Evolutionary conservation across 805 yeast genomes (phyloP).

Genomic region (Kazachstania martiniae): DNA sequence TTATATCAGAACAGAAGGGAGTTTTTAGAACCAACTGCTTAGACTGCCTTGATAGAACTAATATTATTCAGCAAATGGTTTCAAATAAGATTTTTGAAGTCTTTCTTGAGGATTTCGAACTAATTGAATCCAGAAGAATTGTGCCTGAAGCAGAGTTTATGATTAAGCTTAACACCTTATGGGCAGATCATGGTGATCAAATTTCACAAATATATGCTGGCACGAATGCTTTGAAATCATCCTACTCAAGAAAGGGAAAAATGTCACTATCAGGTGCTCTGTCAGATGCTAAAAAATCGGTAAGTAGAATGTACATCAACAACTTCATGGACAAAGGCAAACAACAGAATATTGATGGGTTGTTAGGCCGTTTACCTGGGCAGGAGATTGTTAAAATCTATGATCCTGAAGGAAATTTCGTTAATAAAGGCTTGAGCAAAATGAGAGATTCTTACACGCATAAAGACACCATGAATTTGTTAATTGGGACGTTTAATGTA

Average conservation of each 20-base stretch:
- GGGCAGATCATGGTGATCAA: constrained; percentile 99
- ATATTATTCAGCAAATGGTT: constrained; percentile 74
- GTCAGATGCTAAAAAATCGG: constrained; percentile 92
- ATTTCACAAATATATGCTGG: constrained; percentile 94
- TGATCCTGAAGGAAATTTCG: constrained; percentile 81
- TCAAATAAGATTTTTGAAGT: constrained; percentile 57
- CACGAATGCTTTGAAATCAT: constrained; percentile 91
- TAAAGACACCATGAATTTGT: constrained; percentile 46
- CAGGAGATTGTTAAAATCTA: constrained; percentile 61
- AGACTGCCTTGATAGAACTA: constrained; percentile 91
- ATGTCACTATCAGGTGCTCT: constrained; percentile 94
- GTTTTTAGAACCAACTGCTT: constrained; percentile 87
- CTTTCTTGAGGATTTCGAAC: constrained; percentile 34
- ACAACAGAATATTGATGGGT: constrained; percentile 74
- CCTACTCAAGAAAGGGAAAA: constrained; percentile 88
- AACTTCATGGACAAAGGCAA: constrained; percentile 86
- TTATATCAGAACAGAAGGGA: constrained; percentile 72
- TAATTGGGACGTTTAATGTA: constrained; percentile 80
- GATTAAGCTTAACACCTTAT: constrained; percentile 64
- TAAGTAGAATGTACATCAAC: constrained; percentile 87
- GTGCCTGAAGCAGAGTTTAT: constrained; percentile 44
- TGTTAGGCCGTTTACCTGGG: constrained; percentile 70
- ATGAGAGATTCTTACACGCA: constrained; percentile 46
- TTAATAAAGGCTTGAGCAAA: constrained; percentile 41
- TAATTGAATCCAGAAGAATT: constrained; percentile 14